Conservation (phyloP, 139 green algal genomes). For the Coccomyxa sp. region DNA sequence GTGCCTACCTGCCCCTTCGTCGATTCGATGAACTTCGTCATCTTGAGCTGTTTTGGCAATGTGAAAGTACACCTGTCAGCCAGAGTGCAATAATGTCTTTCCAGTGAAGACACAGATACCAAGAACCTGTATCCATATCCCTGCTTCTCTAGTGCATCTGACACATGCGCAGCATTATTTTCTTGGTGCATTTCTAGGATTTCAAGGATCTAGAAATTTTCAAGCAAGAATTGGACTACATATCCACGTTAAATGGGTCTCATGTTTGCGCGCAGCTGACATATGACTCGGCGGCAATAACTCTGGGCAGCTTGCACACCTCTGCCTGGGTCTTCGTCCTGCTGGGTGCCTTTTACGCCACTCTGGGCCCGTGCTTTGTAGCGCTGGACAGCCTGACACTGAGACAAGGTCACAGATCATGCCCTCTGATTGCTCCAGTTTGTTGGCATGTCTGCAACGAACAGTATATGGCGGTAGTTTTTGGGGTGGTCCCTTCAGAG, state of each 20-base stretch:
- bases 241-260: neutral
- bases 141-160: neutral
- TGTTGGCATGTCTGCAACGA: too few species aligned
- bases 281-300: neutral
- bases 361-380: constrained; percentile 10
- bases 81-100: neutral
- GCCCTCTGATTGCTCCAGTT: too few species aligned
- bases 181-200: neutral
- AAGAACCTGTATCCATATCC: neutral
- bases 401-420: too few species aligned
- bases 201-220: neutral
- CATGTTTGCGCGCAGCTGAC: neutral
- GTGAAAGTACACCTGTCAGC: neutral
- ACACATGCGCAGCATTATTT: neutral
- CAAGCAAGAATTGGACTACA: neutral
- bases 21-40: neutral
- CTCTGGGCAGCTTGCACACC: constrained; percentile 13
- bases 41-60: neutral
- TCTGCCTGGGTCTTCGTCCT: constrained; percentile 9
- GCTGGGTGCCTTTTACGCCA: constrained; percentile 24
- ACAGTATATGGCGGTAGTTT: too few species aligned
- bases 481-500: neutral
- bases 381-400: neutral
- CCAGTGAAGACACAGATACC: neutral
- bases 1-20: neutral